These are phyloP conservation scores for Dothideomycetes sp. DNA, from an alignment of 2,329 filamentous ascomycete genomes.

Conservation along the genomic window DNA sequence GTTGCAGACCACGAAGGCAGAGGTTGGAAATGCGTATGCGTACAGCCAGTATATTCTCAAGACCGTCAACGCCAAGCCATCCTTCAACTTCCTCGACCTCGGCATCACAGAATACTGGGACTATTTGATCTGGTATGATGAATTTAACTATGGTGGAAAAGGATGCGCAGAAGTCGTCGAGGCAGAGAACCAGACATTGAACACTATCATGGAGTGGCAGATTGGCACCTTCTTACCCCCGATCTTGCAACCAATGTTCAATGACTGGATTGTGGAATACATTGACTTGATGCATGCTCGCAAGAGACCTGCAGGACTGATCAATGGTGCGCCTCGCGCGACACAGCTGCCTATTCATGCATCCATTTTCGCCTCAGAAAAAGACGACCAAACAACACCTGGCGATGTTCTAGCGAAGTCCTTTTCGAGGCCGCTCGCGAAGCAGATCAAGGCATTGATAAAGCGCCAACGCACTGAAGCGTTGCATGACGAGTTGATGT, in stretches of 20 bases:
- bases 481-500: constrained; percentile 76
- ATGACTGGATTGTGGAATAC: constrained; percentile 90
- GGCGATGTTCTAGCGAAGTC: constrained; percentile 64
- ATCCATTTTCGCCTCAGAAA: constrained; percentile 47
- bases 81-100: constrained; percentile 95
- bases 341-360: constrained; percentile 53
- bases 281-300: constrained; percentile 85
- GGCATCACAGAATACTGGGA: constrained; percentile 99
- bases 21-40: constrained; percentile 92
- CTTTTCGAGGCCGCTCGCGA: constrained; percentile 84
- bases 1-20: constrained; percentile 89
- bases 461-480: constrained; percentile 80
- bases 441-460: constrained; percentile 74
- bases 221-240: constrained; percentile 78
- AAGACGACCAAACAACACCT: constrained; percentile 47
- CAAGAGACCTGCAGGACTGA: constrained; percentile 53
- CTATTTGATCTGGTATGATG: constrained; percentile 96
- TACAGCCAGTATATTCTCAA: constrained; percentile 98
- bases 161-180: constrained; percentile 74
- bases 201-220: constrained; percentile 98
- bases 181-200: constrained; percentile 67
- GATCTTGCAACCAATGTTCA: constrained; percentile 73
- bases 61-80: constrained; percentile 86
- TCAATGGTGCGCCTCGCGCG: constrained; percentile 42
- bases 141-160: constrained; percentile 97